Conservation (phyloP, 179 eudicot genomes). For the Camellia oleifera region DNA sequence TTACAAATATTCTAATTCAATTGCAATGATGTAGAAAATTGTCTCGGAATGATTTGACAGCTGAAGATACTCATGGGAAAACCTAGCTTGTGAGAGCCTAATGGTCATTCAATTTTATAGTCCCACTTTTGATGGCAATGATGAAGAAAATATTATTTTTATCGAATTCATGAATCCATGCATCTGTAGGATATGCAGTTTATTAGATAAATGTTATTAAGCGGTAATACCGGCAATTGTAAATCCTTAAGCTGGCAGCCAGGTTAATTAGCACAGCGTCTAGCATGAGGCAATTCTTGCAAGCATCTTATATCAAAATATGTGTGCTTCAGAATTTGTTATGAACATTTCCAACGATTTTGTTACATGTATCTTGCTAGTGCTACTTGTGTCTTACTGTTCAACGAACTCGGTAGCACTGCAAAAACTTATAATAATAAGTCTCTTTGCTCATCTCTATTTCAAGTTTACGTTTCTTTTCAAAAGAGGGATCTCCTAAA, state of each 20-base stretch:
- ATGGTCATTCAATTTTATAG: not conserved
- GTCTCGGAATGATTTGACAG: not conserved
- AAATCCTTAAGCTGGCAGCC: not conserved
- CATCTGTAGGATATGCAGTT: not conserved
- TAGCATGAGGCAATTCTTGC: not conserved
- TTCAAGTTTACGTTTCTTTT: too few relatives aligned
- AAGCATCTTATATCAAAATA: too few relatives aligned
- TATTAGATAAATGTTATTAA: not conserved
- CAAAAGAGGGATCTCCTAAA: too few relatives aligned
- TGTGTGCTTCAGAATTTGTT: too few relatives aligned
- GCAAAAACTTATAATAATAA: too few relatives aligned
- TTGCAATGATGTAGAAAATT: not conserved
- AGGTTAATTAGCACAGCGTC: not conserved
- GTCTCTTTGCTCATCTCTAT: too few relatives aligned
- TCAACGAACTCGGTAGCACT: too few relatives aligned
- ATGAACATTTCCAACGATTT: too few relatives aligned
- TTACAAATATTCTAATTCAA: not conserved
- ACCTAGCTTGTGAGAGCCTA: not conserved
- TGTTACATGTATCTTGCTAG: too few relatives aligned
- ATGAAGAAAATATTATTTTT: not conserved
- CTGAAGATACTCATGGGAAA: not conserved
- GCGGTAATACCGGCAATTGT: not conserved
- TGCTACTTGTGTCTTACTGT: too few relatives aligned
- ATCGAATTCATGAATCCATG: not conserved
- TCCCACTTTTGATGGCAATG: not conserved